Conservation (phyloP, 345 rosid species). For the Moringa oleifera region DNA sequence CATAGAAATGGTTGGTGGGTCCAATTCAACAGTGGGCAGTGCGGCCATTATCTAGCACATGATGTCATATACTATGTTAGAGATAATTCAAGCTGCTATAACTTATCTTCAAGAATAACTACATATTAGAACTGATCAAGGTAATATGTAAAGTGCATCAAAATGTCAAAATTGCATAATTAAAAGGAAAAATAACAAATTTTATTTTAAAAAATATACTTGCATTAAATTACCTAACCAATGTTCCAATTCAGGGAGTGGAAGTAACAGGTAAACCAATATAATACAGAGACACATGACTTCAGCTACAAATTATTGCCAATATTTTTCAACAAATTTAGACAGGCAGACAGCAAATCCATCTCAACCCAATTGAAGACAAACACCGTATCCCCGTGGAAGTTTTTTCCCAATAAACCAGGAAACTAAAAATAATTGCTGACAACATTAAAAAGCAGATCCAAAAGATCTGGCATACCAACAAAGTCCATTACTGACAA, state of each 20-base stretch:
- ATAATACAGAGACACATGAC: too few species aligned
- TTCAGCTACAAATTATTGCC: too few species aligned
- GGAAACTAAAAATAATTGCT: too few species aligned
- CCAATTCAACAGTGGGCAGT: slow-evolving; percentile 79
- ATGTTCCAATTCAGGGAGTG: neutral
- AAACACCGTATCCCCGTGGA: too few species aligned
- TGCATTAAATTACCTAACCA: neutral
- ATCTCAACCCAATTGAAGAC: too few species aligned
- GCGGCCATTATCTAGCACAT: slow-evolving; percentile 65
- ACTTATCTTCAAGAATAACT: slow-evolving; percentile 9
- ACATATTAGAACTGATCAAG: slow-evolving; percentile 1
- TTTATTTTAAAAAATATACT: neutral
- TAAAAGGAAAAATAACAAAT: neutral
- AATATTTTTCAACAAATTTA: too few species aligned
- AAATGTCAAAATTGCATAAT: neutral
- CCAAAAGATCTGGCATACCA: too few species aligned
- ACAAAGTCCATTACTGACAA: too few species aligned
- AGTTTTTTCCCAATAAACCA: too few species aligned
- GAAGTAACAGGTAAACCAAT: too few species aligned
- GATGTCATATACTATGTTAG: slow-evolving; percentile 13
- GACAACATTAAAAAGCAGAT: too few species aligned
- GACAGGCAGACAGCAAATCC: too few species aligned
- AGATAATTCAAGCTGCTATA: slow-evolving; percentile 12
- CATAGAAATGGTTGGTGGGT: slow-evolving; percentile 99
- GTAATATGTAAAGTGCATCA: neutral